Base-by-base conservation (phyloP, 1,284 basidiomycete species). In the Malassezia japonica region DNA sequence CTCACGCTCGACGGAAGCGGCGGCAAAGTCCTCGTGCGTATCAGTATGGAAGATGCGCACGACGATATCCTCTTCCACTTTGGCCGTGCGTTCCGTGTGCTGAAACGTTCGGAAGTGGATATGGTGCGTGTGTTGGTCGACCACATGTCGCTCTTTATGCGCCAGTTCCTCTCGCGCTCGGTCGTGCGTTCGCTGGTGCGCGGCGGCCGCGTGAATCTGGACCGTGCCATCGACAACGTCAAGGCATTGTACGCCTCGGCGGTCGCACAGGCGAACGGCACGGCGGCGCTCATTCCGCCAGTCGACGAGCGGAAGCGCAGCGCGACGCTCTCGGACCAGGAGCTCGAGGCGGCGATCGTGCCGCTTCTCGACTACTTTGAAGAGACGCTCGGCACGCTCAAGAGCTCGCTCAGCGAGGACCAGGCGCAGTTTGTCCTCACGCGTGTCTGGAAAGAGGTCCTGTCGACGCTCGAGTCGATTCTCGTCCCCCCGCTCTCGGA, bases 61-160 rank as follows among this genome's bases (percentile, higher is more conserved):
- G 91, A 95, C 68, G 94, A 98, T 70, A 87, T 92, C 18, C 86
- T 88, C 61, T 99, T 95, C 78, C 90, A 89, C 77, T 99, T 98
- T 70, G 94, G 94, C 10, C 80, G 89, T 33, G 94, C 86, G 1
- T 98, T 98, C 79, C 80, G 92, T 32, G 90, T 85, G 40, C 74
- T 99, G 63, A 96, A 98, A 75, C 79, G 92, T 21, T 86, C 89
- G 0, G 91, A 98, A 72, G 83, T 81, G 20, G 92, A 98, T 65
- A 96, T 99, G 94, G 82, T 92, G 39, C 80, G 90, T 7, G 86
- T 87, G 38, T 92, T 98, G 73, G 87, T 96, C 45, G 92, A 98
- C 78, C 61, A 94, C 90, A 95, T 98, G 86, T 82, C 85, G 12
- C 88, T 92, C 0, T 86, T 92, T 66, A 84, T 98, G 61, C 83